A percentile compares a stretch with the other conserved stretches of the same genome.
phyloP scores from a whole-genome alignment of 805 yeast genomes.

The Candida nanaspora region DNA sequence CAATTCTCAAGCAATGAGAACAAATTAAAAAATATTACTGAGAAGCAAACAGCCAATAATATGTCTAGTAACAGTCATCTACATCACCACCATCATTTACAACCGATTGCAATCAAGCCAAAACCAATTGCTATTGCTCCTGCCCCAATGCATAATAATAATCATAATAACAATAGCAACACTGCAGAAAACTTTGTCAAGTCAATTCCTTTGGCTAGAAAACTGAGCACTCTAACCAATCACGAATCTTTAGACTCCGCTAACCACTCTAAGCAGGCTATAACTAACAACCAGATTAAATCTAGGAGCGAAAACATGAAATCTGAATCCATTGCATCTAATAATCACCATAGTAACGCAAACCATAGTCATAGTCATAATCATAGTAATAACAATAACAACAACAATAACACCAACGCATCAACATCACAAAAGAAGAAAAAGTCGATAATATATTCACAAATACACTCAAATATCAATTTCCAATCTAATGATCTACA shows the following conservation, averaged over 20 bases:
- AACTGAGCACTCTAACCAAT: slow-evolving; percentile 14
- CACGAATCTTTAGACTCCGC: slow-evolving; percentile 18
- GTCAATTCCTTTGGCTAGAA: slow-evolving; percentile 6
- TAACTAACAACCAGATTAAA: too few species aligned
- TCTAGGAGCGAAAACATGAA: not conserved
- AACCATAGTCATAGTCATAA: slow-evolving; percentile 14
- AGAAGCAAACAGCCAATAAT: not conserved
- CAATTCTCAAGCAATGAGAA: too few species aligned
- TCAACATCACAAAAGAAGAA: not conserved
- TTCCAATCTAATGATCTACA: slow-evolving; percentile 27
- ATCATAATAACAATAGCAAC: not conserved
- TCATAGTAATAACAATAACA: slow-evolving; percentile 18
- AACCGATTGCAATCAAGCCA: slow-evolving; percentile 24
- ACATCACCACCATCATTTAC: slow-evolving; percentile 8
- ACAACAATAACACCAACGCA: slow-evolving; percentile 3
- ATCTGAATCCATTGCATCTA: not conserved
- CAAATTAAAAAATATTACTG: not conserved
- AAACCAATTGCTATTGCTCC: slow-evolving; percentile 17
- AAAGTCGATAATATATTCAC: slow-evolving; percentile 21
- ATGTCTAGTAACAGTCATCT: not conserved
- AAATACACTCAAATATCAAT: slow-evolving; percentile 29
- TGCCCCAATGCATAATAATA: slow-evolving; percentile 1
- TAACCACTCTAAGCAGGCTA: not conserved
- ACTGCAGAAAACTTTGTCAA: not conserved
- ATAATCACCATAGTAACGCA: not conserved